These are phyloP conservation scores for Aspergillus brunneoviolaceus DNA, from an alignment of 2,329 filamentous ascomycete species.

Conservation along the genomic window DNA sequence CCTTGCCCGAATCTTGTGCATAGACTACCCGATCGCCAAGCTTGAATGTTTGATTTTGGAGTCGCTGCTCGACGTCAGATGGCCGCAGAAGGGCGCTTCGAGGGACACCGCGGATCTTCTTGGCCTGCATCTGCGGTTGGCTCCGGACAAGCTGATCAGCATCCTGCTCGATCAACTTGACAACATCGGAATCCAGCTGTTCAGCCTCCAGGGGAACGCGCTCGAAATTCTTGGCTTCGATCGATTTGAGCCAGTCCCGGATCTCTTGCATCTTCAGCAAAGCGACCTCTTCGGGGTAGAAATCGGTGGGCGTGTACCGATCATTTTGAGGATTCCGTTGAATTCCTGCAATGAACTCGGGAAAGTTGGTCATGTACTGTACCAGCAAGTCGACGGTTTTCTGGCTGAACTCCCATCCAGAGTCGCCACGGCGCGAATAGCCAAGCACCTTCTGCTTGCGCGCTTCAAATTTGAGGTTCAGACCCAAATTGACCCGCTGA, in stretches of 20 bases:
- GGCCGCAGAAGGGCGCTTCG: conserved; percentile 87
- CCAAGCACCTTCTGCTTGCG: conserved; percentile 95
- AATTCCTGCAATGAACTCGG: conserved; percentile 90
- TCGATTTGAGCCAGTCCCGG: conserved; percentile 83
- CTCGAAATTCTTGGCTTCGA: conserved; percentile 90
- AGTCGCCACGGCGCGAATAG: conserved; percentile 81
- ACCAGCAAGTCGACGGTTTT: conserved; percentile 77
- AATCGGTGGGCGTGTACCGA: conserved; percentile 78
- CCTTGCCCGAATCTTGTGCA: conserved; percentile 86
- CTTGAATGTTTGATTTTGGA: conserved; percentile 77
- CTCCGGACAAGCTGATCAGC: conserved; percentile 64
- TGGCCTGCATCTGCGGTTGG: conserved; percentile 57
- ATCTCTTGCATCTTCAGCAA: conserved; percentile 88
- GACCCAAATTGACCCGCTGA: conserved; percentile 80
- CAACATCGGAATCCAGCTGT: conserved; percentile 88
- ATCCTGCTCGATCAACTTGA: conserved; percentile 73
- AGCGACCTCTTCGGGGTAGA: conserved; percentile 74
- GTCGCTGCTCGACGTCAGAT: conserved; percentile 89
- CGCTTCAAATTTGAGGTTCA: conserved; percentile 96
- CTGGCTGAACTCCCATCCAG: conserved; percentile 93
- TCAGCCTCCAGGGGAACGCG: conserved; percentile 94
- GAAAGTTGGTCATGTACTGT: conserved; percentile 90
- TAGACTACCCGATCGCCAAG: conserved; percentile 93
- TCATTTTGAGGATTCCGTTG: conserved; percentile 81
- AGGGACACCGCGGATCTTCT: conserved; percentile 77